Percentiles rank a stretch among this genome's conserved stretches.
phyloP scores from a whole-genome alignment of 2,329 filamentous ascomycete genomes.

The Exserohilum turcica region DNA sequence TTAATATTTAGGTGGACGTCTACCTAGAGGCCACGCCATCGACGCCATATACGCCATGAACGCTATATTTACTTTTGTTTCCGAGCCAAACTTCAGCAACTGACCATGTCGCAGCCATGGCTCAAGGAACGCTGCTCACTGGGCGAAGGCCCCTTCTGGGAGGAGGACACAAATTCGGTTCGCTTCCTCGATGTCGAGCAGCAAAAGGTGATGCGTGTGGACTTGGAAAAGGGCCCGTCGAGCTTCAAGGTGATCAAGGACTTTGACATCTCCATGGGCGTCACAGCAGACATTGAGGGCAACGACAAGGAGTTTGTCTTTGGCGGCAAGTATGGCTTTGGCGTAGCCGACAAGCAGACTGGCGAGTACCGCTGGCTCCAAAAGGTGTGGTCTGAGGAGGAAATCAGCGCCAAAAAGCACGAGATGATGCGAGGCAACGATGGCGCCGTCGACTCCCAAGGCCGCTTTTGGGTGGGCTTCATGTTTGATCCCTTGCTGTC shows the following conservation, averaged over 20 bases:
- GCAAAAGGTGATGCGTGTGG: conserved; percentile 72
- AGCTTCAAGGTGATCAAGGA: conserved; percentile 62
- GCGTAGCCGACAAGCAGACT: conserved; percentile 71
- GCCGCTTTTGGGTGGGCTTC: conserved; percentile 81
- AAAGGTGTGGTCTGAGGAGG: conserved; percentile 60
- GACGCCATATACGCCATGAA: neutral
- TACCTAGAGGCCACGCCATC: neutral
- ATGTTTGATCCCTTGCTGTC: conserved; percentile 80
- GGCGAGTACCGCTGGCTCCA: conserved; percentile 62
- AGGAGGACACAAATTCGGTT: conserved; percentile 66
- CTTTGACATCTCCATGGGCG: conserved; percentile 61
- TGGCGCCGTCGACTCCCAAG: conserved; percentile 77
- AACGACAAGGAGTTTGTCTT: conserved; percentile 73
- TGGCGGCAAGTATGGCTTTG: conserved; percentile 80
- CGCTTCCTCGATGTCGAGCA: conserved; percentile 85
- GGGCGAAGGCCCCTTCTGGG: conserved; percentile 77
- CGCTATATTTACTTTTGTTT: neutral
- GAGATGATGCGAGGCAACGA: conserved; percentile 73
- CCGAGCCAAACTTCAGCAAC: neutral
- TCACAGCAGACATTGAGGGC: conserved; percentile 75
- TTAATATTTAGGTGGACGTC: neutral
- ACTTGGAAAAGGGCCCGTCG: conserved; percentile 65
- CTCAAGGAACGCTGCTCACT: conserved; percentile 69
- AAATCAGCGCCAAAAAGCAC: conserved; percentile 53
- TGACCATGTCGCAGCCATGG: conserved; percentile 49